These are phyloP conservation scores for Psilocybe cyanescens DNA, from an alignment of 768 basidiomycete genomes.

Conservation along the genomic window DNA sequence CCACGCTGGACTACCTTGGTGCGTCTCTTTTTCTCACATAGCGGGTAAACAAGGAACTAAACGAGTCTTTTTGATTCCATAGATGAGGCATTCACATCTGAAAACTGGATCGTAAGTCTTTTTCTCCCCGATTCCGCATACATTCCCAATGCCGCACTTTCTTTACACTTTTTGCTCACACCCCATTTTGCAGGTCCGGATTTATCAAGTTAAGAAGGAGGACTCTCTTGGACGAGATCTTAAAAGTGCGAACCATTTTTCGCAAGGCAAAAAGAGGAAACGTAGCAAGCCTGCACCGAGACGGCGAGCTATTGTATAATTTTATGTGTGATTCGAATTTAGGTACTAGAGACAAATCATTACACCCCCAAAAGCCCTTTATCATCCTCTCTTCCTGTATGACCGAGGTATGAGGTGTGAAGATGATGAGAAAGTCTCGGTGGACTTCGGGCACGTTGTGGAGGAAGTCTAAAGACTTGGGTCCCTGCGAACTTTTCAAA, in stretches of 20 bases:
- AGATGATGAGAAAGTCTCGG: too few relatives aligned
- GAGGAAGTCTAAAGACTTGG: too few relatives aligned
- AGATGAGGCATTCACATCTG: conserved; percentile 99
- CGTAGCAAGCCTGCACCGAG: conserved; percentile 69
- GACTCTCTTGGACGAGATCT: conserved; percentile 90
- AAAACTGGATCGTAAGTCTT: conserved; percentile 96
- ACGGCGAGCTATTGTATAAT: conserved; percentile 53
- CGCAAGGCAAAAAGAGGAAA: conserved; percentile 88
- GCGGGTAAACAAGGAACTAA: conserved; percentile 2
- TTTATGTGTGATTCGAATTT: conserved; percentile 1
- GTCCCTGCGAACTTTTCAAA: too few relatives aligned
- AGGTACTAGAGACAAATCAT: conserved; percentile 6
- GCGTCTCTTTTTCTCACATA: conserved; percentile 29
- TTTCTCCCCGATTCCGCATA: neutral
- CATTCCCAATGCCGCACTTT: neutral
- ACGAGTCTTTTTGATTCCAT: conserved; percentile 13
- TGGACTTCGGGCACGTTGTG: too few relatives aligned
- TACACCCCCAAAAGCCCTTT: neutral
- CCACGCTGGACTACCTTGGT: conserved; percentile 90
- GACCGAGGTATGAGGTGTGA: neutral
- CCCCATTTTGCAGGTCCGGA: conserved; percentile 65
- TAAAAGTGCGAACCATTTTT: conserved; percentile 86
- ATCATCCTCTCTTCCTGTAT: too few relatives aligned
- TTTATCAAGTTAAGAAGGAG: conserved; percentile 94
- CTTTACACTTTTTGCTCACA: neutral